Base-by-base conservation (phyloP, 441 rosid genomes). In the Arabidopsis lyrata region DNA sequence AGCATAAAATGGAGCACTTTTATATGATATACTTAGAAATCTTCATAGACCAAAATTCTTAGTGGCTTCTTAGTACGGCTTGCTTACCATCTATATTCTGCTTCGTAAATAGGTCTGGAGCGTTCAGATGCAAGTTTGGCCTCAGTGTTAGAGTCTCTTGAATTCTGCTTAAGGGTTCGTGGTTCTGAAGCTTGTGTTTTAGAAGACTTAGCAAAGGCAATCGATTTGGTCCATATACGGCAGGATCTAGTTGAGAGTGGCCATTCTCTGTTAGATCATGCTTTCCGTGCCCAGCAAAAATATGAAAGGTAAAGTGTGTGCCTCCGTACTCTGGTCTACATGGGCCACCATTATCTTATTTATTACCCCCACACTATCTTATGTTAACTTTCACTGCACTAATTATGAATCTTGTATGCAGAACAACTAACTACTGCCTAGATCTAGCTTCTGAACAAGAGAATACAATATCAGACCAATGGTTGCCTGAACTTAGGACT, bases 81-180 rank as follows among this genome's bases (percentile, higher is more conserved):
- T 50, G 3, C 62, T 42, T 55, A 47, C 55, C 47, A 54, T 56
- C 15, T 27, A 38, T 31, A 36, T 57, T 39, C 4, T 58, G 34
- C 66, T 12, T 29, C 60, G 38, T 76, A 73, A 39, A 31, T 74
- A 94, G 97, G 97, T 79, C 72, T 90, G 83, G 94, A 88, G 73
- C 92, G 97, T 70, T 94, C 89, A 71, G 99, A 94, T 88, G 85
- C 99, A 80, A 91, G 93, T 74, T 82, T 92, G 75, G 93, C 95
- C 53, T 88, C 97, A 20, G 92, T 91, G 3, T 79, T 92, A 65
- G 97, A 89, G 78, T 92, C 97, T 73, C 86, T 91, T 81, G 99
- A 91, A 59, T 95, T 92, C 84, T 92, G 97, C 80, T 78, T 90
- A 81, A 90, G 85, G 72, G 90, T 86, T 67, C 92, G 98, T 71